Base-by-base conservation (phyloP, 1,139 yeast species). In the Protomyces arabidopsidicola region DNA sequence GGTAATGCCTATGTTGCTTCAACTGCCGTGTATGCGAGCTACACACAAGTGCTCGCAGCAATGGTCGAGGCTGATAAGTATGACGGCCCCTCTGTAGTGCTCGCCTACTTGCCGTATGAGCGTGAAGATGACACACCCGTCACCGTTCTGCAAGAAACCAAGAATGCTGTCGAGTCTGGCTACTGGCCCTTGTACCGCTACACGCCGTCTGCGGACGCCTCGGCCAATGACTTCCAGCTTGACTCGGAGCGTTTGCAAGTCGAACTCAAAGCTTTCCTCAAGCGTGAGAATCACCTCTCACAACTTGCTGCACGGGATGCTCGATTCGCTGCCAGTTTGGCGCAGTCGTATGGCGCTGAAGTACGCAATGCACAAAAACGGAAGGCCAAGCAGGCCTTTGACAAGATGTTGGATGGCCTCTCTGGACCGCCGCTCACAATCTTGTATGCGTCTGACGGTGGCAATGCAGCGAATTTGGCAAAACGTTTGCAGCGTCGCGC, bases 121-220 rank as follows among this genome's bases (percentile, higher is more conserved):
- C 75, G 80, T 35, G 95, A 88, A 72, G 75, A 77, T 55, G 90
- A 87, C 70, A 82, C 85, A 69, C 86, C 96, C 54, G 78, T 91
- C 69, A 82, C 84, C 27, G 84, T 90, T 55, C 80, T 91, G 69
- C 86, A 88, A 75, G 95, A 89, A 74, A 90, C 98, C 53, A 93
- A 91, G 76, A 79, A 78, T 68, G 95, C 97, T 24, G 96, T 91
- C 60, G 97, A 90, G 72, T 80, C 91, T 55, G 98, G 98, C 18
- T 87, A 87, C 78, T 90, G 97, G 96, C 98, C 98, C 59, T 81
- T 91, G 68, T 91, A 91, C 78, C 82, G 97, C 74, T 91, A 82
- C 76, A 82, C 89, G 71, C 97, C 97, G 64, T 69, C 73, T 8
- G 73, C 79, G 45, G 78, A 75, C 50, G 75, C 76, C 22, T 81